Conservation (phyloP, 345 rosid genomes). For the Hypericum perforatum region DNA sequence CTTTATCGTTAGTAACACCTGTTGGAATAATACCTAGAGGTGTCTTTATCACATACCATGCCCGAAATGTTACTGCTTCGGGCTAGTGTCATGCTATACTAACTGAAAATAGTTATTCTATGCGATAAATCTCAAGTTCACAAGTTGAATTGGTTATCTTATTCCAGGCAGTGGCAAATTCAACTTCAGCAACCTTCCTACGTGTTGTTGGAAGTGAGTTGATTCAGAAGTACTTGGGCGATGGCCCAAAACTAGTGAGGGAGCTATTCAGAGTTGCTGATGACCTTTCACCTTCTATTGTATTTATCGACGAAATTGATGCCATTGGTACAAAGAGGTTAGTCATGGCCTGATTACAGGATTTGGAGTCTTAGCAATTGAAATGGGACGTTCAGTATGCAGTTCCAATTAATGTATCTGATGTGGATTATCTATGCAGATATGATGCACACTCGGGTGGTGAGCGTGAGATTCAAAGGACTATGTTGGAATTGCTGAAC, state of each 20-base stretch:
- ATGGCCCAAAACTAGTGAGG: constrained; percentile 17
- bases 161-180: constrained; percentile 22
- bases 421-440: constrained; percentile 6
- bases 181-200: constrained; percentile 19
- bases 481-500: constrained; percentile 24
- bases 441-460: constrained; percentile 25
- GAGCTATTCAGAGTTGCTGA: constrained; percentile 16
- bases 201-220: constrained; percentile 20
- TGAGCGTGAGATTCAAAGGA: constrained; percentile 26
- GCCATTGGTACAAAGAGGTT: constrained; percentile 26
- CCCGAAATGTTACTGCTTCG: too few species aligned
- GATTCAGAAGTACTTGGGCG: constrained; percentile 21
- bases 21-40: too few species aligned
- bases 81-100: too few species aligned
- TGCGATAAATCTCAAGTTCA: too few species aligned
- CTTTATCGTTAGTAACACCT: too few species aligned
- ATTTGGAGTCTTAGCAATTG: too few species aligned
- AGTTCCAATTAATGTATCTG: not conserved
- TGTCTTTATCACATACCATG: too few species aligned
- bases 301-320: constrained; percentile 27
- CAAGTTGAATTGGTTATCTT: not conserved
- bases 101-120: too few species aligned
- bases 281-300: constrained; percentile 23
- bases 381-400: too few species aligned
- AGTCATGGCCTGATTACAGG: too few species aligned